Percentiles rank a stretch among this genome's conserved stretches.
Conservation (phyloP, 176 grass and related monocot genomes). For the Hyparrhenia diplandra region DNA sequence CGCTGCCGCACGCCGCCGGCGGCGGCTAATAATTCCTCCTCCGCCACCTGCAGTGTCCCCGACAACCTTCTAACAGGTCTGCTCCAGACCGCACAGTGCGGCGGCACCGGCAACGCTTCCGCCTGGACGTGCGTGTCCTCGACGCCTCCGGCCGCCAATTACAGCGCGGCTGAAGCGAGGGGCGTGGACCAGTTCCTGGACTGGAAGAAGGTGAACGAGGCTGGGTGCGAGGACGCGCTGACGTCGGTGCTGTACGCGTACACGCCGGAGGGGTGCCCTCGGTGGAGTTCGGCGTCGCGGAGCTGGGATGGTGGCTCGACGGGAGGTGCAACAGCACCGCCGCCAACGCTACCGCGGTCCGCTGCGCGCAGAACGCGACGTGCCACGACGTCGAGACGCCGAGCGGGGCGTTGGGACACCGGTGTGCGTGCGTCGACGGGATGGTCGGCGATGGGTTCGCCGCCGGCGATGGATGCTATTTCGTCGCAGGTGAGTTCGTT, state of each 20-base stretch:
- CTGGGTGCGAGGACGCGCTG: slow-evolving; percentile 5
- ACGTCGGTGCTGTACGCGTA: background rate
- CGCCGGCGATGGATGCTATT: slow-evolving; percentile 44
- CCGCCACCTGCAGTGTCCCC: too few relatives aligned
- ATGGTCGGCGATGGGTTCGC: slow-evolving; percentile 59
- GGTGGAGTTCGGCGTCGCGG: slow-evolving; percentile 33
- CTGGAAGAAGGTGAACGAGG: accelerated
- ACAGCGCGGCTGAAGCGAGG: too few relatives aligned
- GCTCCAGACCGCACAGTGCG: too few relatives aligned
- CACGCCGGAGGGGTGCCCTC: background rate
- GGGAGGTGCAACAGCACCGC: slow-evolving; percentile 7
- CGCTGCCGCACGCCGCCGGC: background rate
- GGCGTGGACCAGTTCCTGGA: background rate
- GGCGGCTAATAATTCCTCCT: too few relatives aligned
- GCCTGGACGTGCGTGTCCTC: slow-evolving; percentile 32
- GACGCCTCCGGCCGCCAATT: too few relatives aligned
- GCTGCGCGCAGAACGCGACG: slow-evolving; percentile 38
- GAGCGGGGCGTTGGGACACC: background rate
- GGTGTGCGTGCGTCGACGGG: slow-evolving; percentile 28
- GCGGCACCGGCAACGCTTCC: background rate
- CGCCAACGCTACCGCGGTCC: background rate
- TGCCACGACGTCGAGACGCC: background rate
- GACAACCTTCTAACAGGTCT: too few relatives aligned
- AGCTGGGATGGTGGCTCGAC: slow-evolving; percentile 71
- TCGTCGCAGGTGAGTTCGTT: background rate